phyloP scores from a whole-genome alignment of 345 rosid species.

The Eucalyptus erythrocorys region DNA sequence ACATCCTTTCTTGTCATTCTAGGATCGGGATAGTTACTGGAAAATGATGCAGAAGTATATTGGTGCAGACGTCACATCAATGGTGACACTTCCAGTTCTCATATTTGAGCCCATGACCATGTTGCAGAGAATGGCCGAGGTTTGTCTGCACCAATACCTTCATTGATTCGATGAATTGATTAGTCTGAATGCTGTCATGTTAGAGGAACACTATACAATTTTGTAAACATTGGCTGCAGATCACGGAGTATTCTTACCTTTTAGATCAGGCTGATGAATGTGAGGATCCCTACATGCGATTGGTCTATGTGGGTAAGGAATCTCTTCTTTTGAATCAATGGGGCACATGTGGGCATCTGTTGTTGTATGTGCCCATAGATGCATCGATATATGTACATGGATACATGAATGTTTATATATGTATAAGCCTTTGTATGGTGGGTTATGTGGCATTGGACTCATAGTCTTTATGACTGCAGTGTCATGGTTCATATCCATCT shows the following conservation, averaged over 20 bases:
- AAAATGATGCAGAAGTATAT: conserved; percentile 89
- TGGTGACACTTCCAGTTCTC: conserved; percentile 93
- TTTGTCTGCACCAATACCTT: conserved; percentile 2
- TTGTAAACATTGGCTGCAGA: conserved; percentile 16
- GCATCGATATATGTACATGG: neutral
- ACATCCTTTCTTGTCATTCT: neutral
- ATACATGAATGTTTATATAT: neutral
- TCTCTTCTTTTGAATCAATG: conserved; percentile 9
- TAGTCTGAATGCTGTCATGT: neutral
- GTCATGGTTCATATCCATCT: conserved; percentile 83
- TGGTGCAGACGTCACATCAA: conserved; percentile 79
- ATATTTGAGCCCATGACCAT: conserved; percentile 93
- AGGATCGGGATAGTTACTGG: conserved; percentile 91
- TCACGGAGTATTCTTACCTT: conserved; percentile 74
- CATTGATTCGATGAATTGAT: neutral
- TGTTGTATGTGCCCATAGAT: neutral
- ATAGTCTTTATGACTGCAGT: conserved; percentile 28
- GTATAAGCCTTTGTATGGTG: neutral
- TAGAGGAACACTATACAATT: neutral
- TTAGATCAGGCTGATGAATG: conserved; percentile 81
- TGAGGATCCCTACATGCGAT: conserved; percentile 77
- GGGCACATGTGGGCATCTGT: neutral
- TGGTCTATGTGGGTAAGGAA: conserved; percentile 70
- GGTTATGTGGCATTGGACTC: neutral
- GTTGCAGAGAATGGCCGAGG: conserved; percentile 97